A percentile compares a stretch with the other conserved stretches of the same genome.
phyloP scores from a whole-genome alignment of 2,329 filamentous ascomycete genomes.

The Ceratocystis smalleyi region DNA sequence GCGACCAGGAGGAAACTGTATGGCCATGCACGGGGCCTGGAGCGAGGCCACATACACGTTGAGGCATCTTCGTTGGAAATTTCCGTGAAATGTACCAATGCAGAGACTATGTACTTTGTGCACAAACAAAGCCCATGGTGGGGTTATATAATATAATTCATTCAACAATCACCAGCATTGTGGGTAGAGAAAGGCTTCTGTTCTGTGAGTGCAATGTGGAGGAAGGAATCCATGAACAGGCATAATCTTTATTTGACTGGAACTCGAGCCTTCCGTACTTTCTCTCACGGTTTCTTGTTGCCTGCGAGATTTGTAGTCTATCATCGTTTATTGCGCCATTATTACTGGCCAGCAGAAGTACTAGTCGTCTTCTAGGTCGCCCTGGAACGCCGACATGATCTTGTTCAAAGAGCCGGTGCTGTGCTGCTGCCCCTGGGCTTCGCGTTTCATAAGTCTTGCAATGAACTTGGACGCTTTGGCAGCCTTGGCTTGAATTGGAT shows the following conservation, averaged over 20 bases:
- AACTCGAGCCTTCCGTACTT: not conserved
- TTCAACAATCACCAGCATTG: too few species aligned
- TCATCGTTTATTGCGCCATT: not conserved
- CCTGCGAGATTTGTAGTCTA: not conserved
- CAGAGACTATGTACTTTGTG: too few species aligned
- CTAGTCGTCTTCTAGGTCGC: not conserved
- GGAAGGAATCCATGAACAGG: too few species aligned
- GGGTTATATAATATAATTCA: too few species aligned
- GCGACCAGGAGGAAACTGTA: not conserved
- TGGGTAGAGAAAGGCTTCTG: too few species aligned
- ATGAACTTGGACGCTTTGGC: not conserved
- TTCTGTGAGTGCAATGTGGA: too few species aligned
- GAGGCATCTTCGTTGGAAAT: not conserved
- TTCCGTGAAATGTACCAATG: not conserved
- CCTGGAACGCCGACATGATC: conserved; percentile 7
- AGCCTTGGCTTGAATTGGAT: not conserved
- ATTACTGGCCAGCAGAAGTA: not conserved
- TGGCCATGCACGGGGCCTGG: not conserved
- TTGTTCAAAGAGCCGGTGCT: not conserved
- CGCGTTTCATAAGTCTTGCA: not conserved
- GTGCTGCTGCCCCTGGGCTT: not conserved
- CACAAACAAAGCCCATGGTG: too few species aligned
- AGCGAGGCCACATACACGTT: not conserved
- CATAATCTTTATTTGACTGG: not conserved
- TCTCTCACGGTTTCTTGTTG: not conserved